phyloP scores from a whole-genome alignment of 148 eudicot genomes.

The Cornus suecica region DNA sequence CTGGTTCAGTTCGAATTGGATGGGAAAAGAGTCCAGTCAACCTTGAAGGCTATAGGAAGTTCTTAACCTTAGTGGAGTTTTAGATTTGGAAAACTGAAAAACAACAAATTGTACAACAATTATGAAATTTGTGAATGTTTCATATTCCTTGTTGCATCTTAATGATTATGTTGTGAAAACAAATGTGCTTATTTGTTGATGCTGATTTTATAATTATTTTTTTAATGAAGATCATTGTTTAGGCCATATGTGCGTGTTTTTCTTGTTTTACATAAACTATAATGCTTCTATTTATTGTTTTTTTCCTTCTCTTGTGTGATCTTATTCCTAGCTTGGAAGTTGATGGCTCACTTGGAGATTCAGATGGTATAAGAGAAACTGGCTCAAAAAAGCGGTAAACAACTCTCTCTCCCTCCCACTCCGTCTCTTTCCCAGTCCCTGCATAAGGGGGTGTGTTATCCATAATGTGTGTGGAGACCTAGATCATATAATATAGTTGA shows the following conservation, averaged over 20 bases:
- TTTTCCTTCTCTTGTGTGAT: constrained; percentile 13
- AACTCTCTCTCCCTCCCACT: no score
- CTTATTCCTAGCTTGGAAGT: constrained; percentile 48
- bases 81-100: background rate
- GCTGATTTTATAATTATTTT: background rate
- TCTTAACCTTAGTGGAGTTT: background rate
- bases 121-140: background rate
- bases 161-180: background rate
- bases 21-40: background rate
- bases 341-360: constrained; percentile 61
- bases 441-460: no score
- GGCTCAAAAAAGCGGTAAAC: constrained; percentile 73
- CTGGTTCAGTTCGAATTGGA: background rate
- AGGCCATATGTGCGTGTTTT: background rate
- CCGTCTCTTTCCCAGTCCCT: no score
- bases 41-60: constrained; percentile 2
- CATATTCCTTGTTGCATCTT: background rate
- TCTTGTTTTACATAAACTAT: background rate
- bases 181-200: background rate
- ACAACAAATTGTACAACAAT: background rate
- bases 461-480: background rate
- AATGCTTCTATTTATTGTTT: background rate
- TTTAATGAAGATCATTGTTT: background rate
- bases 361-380: constrained; percentile 54
- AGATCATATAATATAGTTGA: background rate